Evolutionary conservation across 2,329 filamentous ascomycete species (phyloP).

Genomic region (Pseudocercospora cruenta): DNA sequence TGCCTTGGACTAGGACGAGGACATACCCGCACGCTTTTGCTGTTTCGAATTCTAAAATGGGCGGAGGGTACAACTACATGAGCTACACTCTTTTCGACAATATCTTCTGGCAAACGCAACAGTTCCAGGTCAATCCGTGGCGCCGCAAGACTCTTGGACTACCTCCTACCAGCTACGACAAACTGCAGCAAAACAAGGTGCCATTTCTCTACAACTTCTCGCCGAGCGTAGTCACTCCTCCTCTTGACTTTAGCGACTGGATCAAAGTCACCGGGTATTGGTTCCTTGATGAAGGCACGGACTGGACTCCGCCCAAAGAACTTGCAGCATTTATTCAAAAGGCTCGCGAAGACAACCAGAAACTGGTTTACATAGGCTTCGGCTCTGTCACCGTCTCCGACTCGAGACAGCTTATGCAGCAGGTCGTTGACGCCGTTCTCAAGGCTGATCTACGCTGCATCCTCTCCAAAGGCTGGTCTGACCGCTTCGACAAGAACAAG

Average conservation of each 20-base stretch:
- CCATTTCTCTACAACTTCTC: slow-evolving; percentile 98
- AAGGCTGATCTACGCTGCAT: slow-evolving; percentile 95
- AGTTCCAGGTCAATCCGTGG: slow-evolving; percentile 91
- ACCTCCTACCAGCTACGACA: slow-evolving; percentile 80
- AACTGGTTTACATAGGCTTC: slow-evolving; percentile 95
- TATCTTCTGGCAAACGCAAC: slow-evolving; percentile 93
- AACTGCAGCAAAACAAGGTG: slow-evolving; percentile 95
- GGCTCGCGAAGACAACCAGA: slow-evolving; percentile 80
- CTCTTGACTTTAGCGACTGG: slow-evolving; percentile 96
- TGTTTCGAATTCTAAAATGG: slow-evolving; percentile 72
- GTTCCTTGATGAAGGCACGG: slow-evolving; percentile 80
- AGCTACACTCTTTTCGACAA: slow-evolving; percentile 97
- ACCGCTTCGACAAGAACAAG: slow-evolving; percentile 68
- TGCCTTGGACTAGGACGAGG: slow-evolving; percentile 96
- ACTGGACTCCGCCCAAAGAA: slow-evolving; percentile 75
- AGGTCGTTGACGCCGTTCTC: slow-evolving; percentile 87
- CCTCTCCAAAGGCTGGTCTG: slow-evolving; percentile 95
- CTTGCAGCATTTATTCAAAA: slow-evolving; percentile 80
- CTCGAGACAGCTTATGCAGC: slow-evolving; percentile 82
- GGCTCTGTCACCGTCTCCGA: slow-evolving; percentile 94
- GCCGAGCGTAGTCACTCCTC: slow-evolving; percentile 88
- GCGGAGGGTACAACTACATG: slow-evolving; percentile 91
- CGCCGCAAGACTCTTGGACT: slow-evolving; percentile 78
- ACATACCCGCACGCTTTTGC: slow-evolving; percentile 97
- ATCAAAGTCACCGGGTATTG: slow-evolving; percentile 96